Evolutionary conservation across 805 yeast species (phyloP).

Genomic region (Ogataea ramenticola): DNA sequence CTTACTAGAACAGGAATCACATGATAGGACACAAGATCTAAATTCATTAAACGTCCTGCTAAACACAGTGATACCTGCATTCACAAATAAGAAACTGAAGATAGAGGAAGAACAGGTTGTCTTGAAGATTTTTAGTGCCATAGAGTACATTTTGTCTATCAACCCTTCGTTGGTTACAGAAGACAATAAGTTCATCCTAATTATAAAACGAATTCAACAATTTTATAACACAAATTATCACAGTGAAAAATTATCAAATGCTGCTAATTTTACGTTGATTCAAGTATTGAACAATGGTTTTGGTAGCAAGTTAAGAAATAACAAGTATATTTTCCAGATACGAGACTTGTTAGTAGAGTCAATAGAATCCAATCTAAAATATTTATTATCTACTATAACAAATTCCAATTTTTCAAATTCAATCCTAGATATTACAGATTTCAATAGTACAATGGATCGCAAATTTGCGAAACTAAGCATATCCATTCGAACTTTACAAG

Average conservation of each 20-base stretch:
- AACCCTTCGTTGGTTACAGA: slow-evolving; percentile 20
- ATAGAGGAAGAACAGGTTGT: slow-evolving; percentile 14
- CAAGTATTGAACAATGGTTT: slow-evolving; percentile 14
- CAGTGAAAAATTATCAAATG: slow-evolving; percentile 12
- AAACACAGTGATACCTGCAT: slow-evolving; percentile 21
- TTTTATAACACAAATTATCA: slow-evolving; percentile 21
- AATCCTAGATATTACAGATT: slow-evolving; percentile 1
- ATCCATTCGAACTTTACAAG: slow-evolving; percentile 17
- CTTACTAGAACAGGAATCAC: slow-evolving; percentile 17
- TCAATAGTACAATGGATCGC: slow-evolving; percentile 10
- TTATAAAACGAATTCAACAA: slow-evolving; percentile 13
- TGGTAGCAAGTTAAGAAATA: slow-evolving; percentile 16
- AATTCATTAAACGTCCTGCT: slow-evolving; percentile 23
- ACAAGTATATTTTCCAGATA: slow-evolving; percentile 15
- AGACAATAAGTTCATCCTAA: slow-evolving; percentile 10
- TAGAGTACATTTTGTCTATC: slow-evolving; percentile 15
- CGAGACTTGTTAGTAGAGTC: slow-evolving; percentile 14
- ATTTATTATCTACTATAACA: slow-evolving; percentile 19
- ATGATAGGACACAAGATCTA: slow-evolving; percentile 18
- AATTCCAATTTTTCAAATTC: slow-evolving; percentile 8
- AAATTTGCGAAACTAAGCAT: slow-evolving; percentile 20
- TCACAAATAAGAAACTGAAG: slow-evolving; percentile 5
- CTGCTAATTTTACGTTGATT: slow-evolving; percentile 16
- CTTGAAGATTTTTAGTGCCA: slow-evolving; percentile 22
- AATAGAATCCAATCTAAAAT: slow-evolving; percentile 15